A percentile compares a stretch with the other conserved stretches of the same genome.
phyloP scores from a whole-genome alignment of 208 protist genomes.

The Balamuthia mandrillaris region DNA sequence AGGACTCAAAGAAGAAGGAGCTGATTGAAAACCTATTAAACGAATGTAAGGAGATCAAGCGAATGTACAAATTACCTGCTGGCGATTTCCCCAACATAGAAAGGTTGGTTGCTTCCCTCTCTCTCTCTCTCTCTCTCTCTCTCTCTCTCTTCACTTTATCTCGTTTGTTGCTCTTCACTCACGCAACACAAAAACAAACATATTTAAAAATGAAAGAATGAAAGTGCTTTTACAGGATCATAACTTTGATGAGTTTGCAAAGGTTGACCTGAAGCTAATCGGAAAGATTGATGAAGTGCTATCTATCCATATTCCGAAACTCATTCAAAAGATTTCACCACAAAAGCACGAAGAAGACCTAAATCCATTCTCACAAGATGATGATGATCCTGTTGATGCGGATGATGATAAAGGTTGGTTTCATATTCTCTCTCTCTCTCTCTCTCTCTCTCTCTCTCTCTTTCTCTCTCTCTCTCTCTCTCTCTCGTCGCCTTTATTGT shows the following conservation, averaged over 20 bases:
- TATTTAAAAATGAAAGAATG: not conserved
- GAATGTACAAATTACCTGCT: slow-evolving; percentile 46
- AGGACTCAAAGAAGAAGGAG: slow-evolving; percentile 64
- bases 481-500: not conserved
- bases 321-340: slow-evolving; percentile 45
- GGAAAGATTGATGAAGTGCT: slow-evolving; percentile 48
- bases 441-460: not conserved
- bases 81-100: slow-evolving; percentile 69
- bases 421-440: not conserved
- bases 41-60: slow-evolving; percentile 49
- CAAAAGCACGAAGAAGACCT: not conserved
- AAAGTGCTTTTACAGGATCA: slow-evolving; percentile 41
- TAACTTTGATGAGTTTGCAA: slow-evolving; percentile 62
- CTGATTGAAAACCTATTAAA: slow-evolving; percentile 60
- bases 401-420: not conserved
- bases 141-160: no score
- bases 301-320: slow-evolving; percentile 46
- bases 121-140: no score
- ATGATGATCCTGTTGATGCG: not conserved
- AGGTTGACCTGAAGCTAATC: slow-evolving; percentile 53
- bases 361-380: not conserved
- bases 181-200: not conserved
- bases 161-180: not conserved
- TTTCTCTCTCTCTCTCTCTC: not conserved
- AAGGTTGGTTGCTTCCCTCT: slow-evolving; percentile 29